phyloP scores from a whole-genome alignment of 352 stramenopile genomes.

The Pythium chondricola region DNA sequence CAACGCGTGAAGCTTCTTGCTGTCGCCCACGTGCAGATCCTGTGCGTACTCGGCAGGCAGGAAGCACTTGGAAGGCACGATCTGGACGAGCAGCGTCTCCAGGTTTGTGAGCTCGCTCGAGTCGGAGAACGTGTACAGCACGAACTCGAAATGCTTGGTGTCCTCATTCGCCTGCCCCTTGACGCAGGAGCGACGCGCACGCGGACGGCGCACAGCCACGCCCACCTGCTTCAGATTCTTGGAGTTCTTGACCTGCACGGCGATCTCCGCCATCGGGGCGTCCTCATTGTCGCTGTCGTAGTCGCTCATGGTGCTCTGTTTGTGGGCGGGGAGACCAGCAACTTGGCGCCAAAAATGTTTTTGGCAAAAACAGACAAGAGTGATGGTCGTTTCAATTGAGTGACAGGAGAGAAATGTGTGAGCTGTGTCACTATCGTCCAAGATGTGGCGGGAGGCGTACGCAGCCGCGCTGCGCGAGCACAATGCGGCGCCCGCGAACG shows the following conservation, averaged over 20 bases:
- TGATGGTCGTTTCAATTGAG: constrained; percentile 7
- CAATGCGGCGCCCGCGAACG: background rate
- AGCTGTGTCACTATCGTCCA: background rate
- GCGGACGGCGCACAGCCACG: constrained; percentile 65
- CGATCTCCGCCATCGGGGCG: constrained; percentile 51
- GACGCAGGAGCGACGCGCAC: constrained; percentile 65
- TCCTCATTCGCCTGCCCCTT: constrained; percentile 65
- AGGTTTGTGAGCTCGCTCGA: constrained; percentile 80
- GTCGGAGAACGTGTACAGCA: constrained; percentile 78
- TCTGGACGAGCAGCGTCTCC: constrained; percentile 78
- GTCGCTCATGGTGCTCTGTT: constrained; percentile 25
- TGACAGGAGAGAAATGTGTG: constrained; percentile 8
- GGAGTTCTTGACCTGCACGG: constrained; percentile 71
- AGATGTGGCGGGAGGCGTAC: constrained; percentile 22
- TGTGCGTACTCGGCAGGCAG: constrained; percentile 51
- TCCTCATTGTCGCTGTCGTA: constrained; percentile 32
- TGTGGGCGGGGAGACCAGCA: background rate
- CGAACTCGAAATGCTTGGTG: constrained; percentile 79
- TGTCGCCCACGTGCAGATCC: constrained; percentile 56
- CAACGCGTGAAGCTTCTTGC: constrained; percentile 77
- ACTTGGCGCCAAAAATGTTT: constrained; percentile 1
- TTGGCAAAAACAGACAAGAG: too few species aligned
- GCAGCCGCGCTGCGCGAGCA: constrained; percentile 2
- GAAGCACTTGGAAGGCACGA: constrained; percentile 71
- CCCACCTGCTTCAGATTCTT: constrained; percentile 82